Conservation (phyloP, 164 flowering plant genomes). For the Santalum album region DNA sequence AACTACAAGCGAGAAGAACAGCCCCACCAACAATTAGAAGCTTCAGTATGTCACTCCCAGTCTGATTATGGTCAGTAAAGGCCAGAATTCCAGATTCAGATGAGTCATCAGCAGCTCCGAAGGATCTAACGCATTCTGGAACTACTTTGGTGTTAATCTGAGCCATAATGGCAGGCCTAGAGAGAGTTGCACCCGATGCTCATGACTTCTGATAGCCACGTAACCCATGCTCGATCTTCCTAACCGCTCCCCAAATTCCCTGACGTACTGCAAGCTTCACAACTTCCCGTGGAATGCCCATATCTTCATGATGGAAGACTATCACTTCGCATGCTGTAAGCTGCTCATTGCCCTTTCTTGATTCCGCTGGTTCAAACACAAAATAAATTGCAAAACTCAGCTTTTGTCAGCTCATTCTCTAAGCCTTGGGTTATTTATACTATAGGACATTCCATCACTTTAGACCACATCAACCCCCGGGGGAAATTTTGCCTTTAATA, state of each 20-base stretch:
- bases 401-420: neutral
- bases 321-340: conserved; percentile 58
- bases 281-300: conserved; percentile 81
- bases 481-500: too few relatives aligned
- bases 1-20: neutral
- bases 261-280: conserved; percentile 65
- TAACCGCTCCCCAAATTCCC: conserved; percentile 83
- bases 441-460: too few relatives aligned
- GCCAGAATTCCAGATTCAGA: neutral
- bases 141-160: conserved; percentile 46
- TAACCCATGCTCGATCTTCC: conserved; percentile 56
- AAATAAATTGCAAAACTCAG: neutral
- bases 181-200: conserved; percentile 31
- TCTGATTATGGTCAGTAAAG: neutral
- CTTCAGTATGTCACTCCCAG: neutral
- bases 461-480: too few relatives aligned
- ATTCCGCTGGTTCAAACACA: conserved; percentile 46
- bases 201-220: conserved; percentile 48
- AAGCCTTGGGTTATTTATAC: too few relatives aligned
- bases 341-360: conserved; percentile 40
- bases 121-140: neutral
- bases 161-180: conserved; percentile 50
- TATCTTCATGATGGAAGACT: conserved; percentile 71
- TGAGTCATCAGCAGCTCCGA: neutral
- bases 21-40: neutral